Conservation (phyloP, 805 yeast species). For the Barnettozyma pratensis region DNA sequence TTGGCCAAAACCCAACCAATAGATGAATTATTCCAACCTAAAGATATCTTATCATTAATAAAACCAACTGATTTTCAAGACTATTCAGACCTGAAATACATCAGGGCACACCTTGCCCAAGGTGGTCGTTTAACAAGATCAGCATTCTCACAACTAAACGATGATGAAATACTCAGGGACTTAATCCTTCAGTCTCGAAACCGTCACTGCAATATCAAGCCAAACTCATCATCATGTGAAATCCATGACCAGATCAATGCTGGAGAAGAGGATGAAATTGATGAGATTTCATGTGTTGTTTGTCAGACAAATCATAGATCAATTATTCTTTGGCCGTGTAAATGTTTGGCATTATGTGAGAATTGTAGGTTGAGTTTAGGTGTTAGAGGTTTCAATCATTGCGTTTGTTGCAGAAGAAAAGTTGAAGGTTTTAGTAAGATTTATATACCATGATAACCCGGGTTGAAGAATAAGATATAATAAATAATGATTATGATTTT, state of each 20-base stretch:
- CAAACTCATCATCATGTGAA: conserved; percentile 25
- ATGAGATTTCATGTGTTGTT: conserved; percentile 53
- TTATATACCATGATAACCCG: conserved; percentile 20
- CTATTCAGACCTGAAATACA: conserved; percentile 8
- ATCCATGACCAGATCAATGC: conserved; percentile 28
- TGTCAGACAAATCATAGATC: conserved; percentile 74
- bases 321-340: conserved; percentile 89
- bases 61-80: conserved; percentile 25
- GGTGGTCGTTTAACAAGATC: conserved; percentile 31
- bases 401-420: conserved; percentile 77
- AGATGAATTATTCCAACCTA: conserved; percentile 17
- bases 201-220: not conserved
- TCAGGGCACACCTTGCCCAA: conserved; percentile 18
- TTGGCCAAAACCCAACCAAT: not conserved
- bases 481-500: conserved; percentile 16
- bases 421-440: conserved; percentile 54
- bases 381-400: conserved; percentile 64
- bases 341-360: conserved; percentile 85
- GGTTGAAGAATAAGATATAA: not conserved
- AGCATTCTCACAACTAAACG: conserved; percentile 26
- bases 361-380: conserved; percentile 72
- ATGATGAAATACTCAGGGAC: conserved; percentile 27
- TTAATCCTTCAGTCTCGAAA: conserved; percentile 24
- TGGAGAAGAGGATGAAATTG: conserved; percentile 36
- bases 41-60: conserved; percentile 25